A percentile compares a stretch with the other conserved stretches of the same genome.
Conservation (phyloP, 2,329 filamentous ascomycete genomes). For the Fusarium nisikadoi region DNA sequence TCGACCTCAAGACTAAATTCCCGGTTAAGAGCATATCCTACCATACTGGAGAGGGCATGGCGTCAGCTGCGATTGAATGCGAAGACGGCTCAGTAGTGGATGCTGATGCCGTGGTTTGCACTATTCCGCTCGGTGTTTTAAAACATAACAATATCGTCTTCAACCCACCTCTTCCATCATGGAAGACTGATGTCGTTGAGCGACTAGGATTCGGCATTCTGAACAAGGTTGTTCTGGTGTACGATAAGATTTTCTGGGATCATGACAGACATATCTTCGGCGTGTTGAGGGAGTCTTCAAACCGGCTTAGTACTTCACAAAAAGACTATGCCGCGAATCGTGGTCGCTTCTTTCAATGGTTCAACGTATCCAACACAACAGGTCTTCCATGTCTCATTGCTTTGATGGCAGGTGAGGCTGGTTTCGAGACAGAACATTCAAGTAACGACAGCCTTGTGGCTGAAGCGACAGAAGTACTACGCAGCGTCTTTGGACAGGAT, state of each 20-base stretch:
- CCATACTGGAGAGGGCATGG: conserved; percentile 59
- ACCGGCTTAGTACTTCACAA: conserved; percentile 77
- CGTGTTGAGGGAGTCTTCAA: conserved; percentile 79
- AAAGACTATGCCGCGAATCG: conserved; percentile 81
- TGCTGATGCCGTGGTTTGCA: conserved; percentile 92
- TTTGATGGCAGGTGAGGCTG: conserved; percentile 95
- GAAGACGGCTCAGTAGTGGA: conserved; percentile 80
- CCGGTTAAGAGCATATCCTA: conserved; percentile 78
- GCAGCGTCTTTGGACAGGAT: conserved; percentile 75
- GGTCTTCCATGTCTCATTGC: conserved; percentile 89
- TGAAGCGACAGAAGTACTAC: conserved; percentile 83
- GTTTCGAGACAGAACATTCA: conserved; percentile 84
- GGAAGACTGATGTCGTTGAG: conserved; percentile 83
- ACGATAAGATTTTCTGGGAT: conserved; percentile 92
- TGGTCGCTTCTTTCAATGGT: conserved; percentile 97
- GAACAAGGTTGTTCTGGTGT: conserved; percentile 95
- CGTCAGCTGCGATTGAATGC: conserved; percentile 73
- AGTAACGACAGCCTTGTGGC: conserved; percentile 79
- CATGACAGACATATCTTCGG: conserved; percentile 91
- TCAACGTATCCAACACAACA: conserved; percentile 91
- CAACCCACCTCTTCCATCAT: conserved; percentile 86
- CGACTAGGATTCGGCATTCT: conserved; percentile 92
- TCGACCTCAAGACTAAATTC: conserved; percentile 80
- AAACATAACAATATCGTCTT: conserved; percentile 88
- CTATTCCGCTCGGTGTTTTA: conserved; percentile 88